A percentile compares a stretch with the other conserved stretches of the same genome.
Evolutionary conservation across 768 basidiomycete species (phyloP).

Genomic region (Rhodosporidiobolus sp.): DNA sequence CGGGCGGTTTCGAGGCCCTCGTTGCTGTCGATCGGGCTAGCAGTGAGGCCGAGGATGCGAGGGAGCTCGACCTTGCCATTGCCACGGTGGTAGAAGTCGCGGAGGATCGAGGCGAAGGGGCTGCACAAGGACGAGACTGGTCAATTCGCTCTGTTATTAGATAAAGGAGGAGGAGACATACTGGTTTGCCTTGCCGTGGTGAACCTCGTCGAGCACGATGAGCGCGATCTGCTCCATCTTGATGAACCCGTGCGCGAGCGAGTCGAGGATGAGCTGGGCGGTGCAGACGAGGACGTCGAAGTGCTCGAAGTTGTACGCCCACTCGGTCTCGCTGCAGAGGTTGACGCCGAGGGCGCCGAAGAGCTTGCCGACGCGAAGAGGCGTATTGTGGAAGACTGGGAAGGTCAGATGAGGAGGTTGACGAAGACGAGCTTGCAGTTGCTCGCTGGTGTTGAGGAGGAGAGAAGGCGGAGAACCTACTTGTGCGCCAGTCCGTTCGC

Average conservation of each 20-base stretch:
- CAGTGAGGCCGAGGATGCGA: slow-evolving; percentile 20
- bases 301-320: slow-evolving; percentile 11
- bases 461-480: neutral
- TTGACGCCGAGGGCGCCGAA: slow-evolving; percentile 21
- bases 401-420: neutral
- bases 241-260: slow-evolving; percentile 29
- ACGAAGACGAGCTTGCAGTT: too few relatives aligned
- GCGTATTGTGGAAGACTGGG: neutral
- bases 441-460: neutral
- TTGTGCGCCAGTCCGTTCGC: slow-evolving; percentile 9
- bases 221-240: slow-evolving; percentile 18
- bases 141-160: neutral
- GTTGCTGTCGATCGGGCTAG: slow-evolving; percentile 15
- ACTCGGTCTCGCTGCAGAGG: slow-evolving; percentile 7
- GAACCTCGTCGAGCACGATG: slow-evolving; percentile 19
- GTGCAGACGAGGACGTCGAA: slow-evolving; percentile 21
- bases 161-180: neutral
- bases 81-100: slow-evolving; percentile 24
- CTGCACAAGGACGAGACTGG: neutral
- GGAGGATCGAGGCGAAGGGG: slow-evolving; percentile 23
- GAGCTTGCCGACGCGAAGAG: slow-evolving; percentile 23
- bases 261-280: slow-evolving; percentile 25
- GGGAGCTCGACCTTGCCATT: slow-evolving; percentile 1
- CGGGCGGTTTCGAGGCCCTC: slow-evolving; percentile 1
- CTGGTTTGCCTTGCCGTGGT: slow-evolving; percentile 21